phyloP scores from a whole-genome alignment of 2,329 filamentous ascomycete species.

The Clonostachys chloroleuca region DNA sequence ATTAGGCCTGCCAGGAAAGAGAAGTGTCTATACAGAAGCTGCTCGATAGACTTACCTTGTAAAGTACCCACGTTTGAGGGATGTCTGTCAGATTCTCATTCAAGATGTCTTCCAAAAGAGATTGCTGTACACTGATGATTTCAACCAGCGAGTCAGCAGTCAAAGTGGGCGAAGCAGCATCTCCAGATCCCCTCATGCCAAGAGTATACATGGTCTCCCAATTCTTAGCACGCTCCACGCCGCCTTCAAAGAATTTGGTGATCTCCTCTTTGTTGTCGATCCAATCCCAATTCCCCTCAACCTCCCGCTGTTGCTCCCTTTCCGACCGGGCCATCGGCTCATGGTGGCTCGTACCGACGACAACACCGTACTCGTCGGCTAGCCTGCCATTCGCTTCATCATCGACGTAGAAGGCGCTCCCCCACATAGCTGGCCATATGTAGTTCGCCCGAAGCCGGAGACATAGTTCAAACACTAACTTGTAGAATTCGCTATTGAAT shows the following conservation, averaged over 20 bases:
- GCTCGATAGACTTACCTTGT: slow-evolving; percentile 37
- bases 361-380: slow-evolving; percentile 55
- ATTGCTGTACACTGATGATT: slow-evolving; percentile 56
- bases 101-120: slow-evolving; percentile 53
- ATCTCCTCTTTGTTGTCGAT: background rate
- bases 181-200: slow-evolving; percentile 67
- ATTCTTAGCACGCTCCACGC: background rate
- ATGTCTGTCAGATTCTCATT: slow-evolving; percentile 30
- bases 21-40: background rate
- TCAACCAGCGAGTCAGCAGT: slow-evolving; percentile 43
- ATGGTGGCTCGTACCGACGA: slow-evolving; percentile 57
- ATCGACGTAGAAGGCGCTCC: slow-evolving; percentile 49
- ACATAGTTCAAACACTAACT: slow-evolving; percentile 54
- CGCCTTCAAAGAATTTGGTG: background rate
- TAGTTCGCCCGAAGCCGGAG: slow-evolving; percentile 53
- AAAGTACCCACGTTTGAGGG: slow-evolving; percentile 69
- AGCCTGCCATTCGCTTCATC: slow-evolving; percentile 47
- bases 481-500: slow-evolving; percentile 41
- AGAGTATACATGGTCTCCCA: slow-evolving; percentile 50
- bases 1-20: background rate
- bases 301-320: slow-evolving; percentile 24
- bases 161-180: slow-evolving; percentile 55
- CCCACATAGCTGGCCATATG: slow-evolving; percentile 60
- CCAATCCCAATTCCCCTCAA: slow-evolving; percentile 51
- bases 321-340: slow-evolving; percentile 57